Conservation (phyloP, 495 filamentous ascomycete genomes). For the Astrothelium macrocarpum region DNA sequence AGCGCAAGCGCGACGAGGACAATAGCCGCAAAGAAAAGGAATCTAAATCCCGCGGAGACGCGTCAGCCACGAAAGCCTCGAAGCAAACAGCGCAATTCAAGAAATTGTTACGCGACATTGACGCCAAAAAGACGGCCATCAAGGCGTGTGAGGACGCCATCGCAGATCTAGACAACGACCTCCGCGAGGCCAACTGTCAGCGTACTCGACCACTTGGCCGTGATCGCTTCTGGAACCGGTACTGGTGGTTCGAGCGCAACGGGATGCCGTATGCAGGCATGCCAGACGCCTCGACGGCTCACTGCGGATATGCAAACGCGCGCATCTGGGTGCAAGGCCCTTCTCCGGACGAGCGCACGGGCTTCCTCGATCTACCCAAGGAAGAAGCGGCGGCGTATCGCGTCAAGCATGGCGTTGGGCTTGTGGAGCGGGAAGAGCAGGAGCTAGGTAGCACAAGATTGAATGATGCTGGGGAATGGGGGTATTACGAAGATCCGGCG, state of each 20-base stretch:
- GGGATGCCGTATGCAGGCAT: slow-evolving; percentile 93
- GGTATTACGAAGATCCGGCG: slow-evolving; percentile 73
- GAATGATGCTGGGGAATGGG: slow-evolving; percentile 73
- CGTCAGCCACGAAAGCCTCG: slow-evolving; percentile 64
- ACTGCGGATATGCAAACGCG: slow-evolving; percentile 84
- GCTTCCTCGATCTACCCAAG: slow-evolving; percentile 69
- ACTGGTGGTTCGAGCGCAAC: slow-evolving; percentile 98
- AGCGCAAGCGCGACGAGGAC: slow-evolving; percentile 63
- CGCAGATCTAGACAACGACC: slow-evolving; percentile 72
- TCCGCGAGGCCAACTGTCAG: slow-evolving; percentile 86
- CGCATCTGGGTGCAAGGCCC: slow-evolving; percentile 95
- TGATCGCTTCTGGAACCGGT: slow-evolving; percentile 94
- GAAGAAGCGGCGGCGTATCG: slow-evolving; percentile 52
- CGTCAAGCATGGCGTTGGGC: slow-evolving; percentile 63
- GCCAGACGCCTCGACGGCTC: slow-evolving; percentile 76
- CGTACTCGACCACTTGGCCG: slow-evolving; percentile 81
- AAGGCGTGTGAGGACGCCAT: slow-evolving; percentile 77
- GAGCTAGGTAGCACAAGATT: slow-evolving; percentile 82
- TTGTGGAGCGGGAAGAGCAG: slow-evolving; percentile 70
- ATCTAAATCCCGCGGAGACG: slow-evolving; percentile 61
- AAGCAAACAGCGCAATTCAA: slow-evolving; percentile 72
- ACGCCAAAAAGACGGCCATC: slow-evolving; percentile 70
- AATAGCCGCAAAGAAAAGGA: slow-evolving; percentile 47
- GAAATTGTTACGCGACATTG: slow-evolving; percentile 76
- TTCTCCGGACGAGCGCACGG: slow-evolving; percentile 75